Conservation (phyloP, 352 stramenopile species). For the Blastocystis sp. region DNA sequence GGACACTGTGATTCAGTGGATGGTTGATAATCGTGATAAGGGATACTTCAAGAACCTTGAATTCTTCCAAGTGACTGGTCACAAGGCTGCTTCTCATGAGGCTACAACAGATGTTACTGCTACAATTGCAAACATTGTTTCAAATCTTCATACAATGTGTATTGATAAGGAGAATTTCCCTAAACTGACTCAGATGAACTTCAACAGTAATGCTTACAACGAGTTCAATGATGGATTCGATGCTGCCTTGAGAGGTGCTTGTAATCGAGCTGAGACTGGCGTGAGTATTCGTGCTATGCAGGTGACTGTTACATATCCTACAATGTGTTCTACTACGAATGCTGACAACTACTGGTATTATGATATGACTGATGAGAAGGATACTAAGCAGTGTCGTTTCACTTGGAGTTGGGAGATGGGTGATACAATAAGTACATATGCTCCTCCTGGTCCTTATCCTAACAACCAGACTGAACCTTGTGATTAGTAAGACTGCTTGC, state of each 20-base stretch:
- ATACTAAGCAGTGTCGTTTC: not conserved
- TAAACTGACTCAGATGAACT: not conserved
- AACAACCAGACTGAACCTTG: not conserved
- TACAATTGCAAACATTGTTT: not conserved
- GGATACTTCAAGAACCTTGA: not conserved
- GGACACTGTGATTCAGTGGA: not conserved
- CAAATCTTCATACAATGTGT: conserved; percentile 6
- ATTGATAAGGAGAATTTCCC: conserved; percentile 19
- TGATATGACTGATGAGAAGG: not conserved
- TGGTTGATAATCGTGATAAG: not conserved
- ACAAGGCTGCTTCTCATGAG: too few relatives aligned
- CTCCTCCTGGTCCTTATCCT: not conserved
- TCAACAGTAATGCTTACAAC: not conserved
- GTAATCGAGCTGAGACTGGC: too few relatives aligned
- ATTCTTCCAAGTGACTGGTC: not conserved
- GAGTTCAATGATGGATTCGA: too few relatives aligned
- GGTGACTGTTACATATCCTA: not conserved
- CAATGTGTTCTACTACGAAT: not conserved
- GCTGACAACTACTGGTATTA: conserved; percentile 5
- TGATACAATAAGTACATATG: not conserved
- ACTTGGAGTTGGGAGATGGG: not conserved
- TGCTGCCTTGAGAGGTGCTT: too few relatives aligned
- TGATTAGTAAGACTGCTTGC: not conserved
- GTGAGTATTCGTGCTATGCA: not conserved
- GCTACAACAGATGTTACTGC: not conserved